These are phyloP conservation scores for Niveomyces coronatus DNA, from an alignment of 2,329 filamentous ascomycete species.

Conservation along the genomic window DNA sequence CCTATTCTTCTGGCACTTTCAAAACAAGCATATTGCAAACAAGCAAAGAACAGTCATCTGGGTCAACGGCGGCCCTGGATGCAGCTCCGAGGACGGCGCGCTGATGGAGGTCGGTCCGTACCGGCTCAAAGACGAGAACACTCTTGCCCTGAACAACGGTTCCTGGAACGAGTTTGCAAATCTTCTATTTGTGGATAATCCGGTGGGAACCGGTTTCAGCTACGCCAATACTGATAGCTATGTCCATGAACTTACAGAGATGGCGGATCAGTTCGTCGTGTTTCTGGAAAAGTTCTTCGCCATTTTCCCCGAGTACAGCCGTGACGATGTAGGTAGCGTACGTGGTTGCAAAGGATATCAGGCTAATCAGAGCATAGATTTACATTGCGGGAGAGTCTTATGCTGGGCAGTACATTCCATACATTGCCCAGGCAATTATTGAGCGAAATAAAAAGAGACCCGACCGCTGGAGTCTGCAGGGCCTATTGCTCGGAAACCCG, in stretches of 20 bases:
- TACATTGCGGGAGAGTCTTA: constrained; percentile 96
- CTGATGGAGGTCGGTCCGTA: constrained; percentile 96
- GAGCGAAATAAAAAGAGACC: constrained; percentile 64
- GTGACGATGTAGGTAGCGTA: constrained; percentile 67
- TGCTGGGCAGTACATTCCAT: constrained; percentile 93
- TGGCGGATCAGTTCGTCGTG: constrained; percentile 77
- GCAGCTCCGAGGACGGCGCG: constrained; percentile 93
- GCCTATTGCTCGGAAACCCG: constrained; percentile 89
- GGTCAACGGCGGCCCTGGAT: constrained; percentile 94
- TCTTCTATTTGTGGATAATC: constrained; percentile 91
- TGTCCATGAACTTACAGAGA: constrained; percentile 72
- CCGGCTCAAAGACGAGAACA: constrained; percentile 64
- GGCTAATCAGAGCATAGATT: constrained; percentile 44
- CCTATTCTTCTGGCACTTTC: constrained; percentile 97
- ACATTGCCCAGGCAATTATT: constrained; percentile 85
- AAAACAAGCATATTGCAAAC: constrained; percentile 92
- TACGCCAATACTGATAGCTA: constrained; percentile 88
- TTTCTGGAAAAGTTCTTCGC: constrained; percentile 90
- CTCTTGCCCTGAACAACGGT: constrained; percentile 73
- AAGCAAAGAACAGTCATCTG: constrained; percentile 86
- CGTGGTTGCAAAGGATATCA: background rate
- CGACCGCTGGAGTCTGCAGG: constrained; percentile 64
- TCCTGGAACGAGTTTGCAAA: constrained; percentile 99
- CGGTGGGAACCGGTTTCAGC: constrained; percentile 92
- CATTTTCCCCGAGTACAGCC: constrained; percentile 82